Conservation (phyloP, 2,329 filamentous ascomycete species). For the Cytospora leucostoma region DNA sequence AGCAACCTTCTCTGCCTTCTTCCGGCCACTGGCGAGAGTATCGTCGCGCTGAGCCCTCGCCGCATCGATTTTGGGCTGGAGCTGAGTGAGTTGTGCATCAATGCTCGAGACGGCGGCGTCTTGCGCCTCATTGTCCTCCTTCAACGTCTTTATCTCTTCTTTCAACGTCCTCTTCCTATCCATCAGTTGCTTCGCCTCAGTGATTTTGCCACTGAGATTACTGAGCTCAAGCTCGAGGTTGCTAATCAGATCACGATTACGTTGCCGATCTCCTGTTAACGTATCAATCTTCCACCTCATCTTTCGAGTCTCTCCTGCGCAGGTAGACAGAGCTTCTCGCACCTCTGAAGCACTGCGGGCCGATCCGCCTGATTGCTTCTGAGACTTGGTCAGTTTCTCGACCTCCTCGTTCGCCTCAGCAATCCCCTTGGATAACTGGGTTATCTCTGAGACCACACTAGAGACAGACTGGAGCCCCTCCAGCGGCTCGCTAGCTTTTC, state of each 20-base stretch:
- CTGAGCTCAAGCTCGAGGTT: constrained; percentile 75
- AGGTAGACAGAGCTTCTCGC: constrained; percentile 69
- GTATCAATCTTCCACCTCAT: constrained; percentile 66
- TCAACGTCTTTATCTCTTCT: constrained; percentile 72
- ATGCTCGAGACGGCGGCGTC: constrained; percentile 68
- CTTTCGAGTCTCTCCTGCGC: constrained; percentile 66
- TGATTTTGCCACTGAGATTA: constrained; percentile 73
- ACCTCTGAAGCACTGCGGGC: constrained; percentile 80
- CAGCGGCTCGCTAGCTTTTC: constrained; percentile 59
- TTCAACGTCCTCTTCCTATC: constrained; percentile 77
- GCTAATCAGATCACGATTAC: constrained; percentile 66
- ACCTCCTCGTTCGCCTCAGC: constrained; percentile 71
- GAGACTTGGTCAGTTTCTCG: constrained; percentile 71
- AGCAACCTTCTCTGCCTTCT: constrained; percentile 71
- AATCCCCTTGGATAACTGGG: constrained; percentile 72
- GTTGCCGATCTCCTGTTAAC: constrained; percentile 70
- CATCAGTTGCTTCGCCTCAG: constrained; percentile 69
- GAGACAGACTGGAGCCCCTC: constrained; percentile 66
- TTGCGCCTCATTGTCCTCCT: constrained; percentile 66
- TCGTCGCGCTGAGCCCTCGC: constrained; percentile 78
- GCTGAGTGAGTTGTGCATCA: constrained; percentile 71
- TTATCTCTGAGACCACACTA: constrained; percentile 75
- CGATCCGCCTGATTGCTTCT: constrained; percentile 65
- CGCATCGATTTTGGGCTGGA: constrained; percentile 75
- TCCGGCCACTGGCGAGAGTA: constrained; percentile 67